Conservation (phyloP, 202 grass and related monocot species). For the Zoysia matrella region DNA sequence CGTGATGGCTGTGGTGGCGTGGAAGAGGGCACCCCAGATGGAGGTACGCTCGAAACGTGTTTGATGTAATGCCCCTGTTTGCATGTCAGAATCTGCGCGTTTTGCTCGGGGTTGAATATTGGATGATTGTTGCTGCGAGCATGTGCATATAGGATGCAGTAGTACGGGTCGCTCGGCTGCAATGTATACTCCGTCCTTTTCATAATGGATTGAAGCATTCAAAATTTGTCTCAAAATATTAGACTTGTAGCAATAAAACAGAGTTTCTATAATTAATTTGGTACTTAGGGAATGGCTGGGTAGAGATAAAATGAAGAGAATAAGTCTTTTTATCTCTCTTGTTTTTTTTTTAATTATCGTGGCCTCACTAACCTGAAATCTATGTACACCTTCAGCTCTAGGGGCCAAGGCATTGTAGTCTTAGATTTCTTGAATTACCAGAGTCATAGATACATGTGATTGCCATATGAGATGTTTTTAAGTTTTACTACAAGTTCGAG, state of each 20-base stretch:
- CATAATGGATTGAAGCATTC: no score
- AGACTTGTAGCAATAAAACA: no score
- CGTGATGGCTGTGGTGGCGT: background rate
- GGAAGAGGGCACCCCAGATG: constrained; percentile 22
- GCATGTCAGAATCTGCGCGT: background rate
- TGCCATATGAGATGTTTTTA: background rate
- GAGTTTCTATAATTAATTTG: no score
- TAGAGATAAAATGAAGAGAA: no score
- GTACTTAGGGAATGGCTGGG: no score
- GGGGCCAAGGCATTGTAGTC: background rate
- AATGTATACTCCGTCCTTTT: background rate
- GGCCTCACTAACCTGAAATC: background rate
- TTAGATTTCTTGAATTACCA: background rate
- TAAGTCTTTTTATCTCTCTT: no score
- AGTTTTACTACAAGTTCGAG: background rate
- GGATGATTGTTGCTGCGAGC: background rate
- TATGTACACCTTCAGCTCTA: background rate
- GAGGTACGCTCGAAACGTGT: constrained; percentile 42
- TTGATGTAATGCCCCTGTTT: constrained; percentile 25
- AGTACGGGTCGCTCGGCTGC: background rate
- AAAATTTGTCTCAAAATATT: no score
- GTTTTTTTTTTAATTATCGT: background rate
- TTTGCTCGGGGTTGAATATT: background rate
- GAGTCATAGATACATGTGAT: background rate
- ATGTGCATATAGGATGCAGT: background rate